These are phyloP conservation scores for Sporothrix schenckii DNA, from an alignment of 2,329 filamentous ascomycete genomes.

Conservation along the genomic window DNA sequence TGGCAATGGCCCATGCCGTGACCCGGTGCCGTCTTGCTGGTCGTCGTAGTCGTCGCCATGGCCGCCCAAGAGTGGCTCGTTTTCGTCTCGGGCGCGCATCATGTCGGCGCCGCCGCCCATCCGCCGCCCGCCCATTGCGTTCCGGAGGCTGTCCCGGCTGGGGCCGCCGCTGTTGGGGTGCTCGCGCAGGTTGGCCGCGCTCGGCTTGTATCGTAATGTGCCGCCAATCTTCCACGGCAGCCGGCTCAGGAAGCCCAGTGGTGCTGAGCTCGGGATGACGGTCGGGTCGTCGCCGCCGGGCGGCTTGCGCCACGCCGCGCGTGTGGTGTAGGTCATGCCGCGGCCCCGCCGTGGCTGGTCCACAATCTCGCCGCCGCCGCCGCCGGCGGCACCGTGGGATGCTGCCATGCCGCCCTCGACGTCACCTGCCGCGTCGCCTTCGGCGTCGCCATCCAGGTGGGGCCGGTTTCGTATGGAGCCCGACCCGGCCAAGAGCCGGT, in stretches of 20 bases:
- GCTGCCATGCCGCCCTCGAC: conserved; percentile 38
- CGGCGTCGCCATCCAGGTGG: conserved; percentile 40
- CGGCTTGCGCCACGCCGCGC: conserved; percentile 43
- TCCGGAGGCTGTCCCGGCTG: conserved; percentile 40
- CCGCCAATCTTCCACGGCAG: conserved; percentile 85
- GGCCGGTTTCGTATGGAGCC: conserved; percentile 51
- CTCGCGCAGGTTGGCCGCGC: conserved; percentile 86
- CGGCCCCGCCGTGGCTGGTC: conserved; percentile 72
- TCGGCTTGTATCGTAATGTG: conserved; percentile 83
- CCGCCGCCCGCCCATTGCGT: conserved; percentile 2
- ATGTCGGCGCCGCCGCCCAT: not conserved
- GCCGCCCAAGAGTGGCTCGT: conserved; percentile 66
- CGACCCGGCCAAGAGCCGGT: conserved; percentile 74
- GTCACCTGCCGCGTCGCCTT: conserved; percentile 37
- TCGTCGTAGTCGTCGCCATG: conserved; percentile 6
- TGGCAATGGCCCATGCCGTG: not conserved
- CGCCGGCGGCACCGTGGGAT: conserved; percentile 37
- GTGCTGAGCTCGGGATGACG: conserved; percentile 84
- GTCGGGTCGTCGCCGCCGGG: conserved; percentile 70
- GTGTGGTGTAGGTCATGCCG: conserved; percentile 87
- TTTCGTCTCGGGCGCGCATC: conserved; percentile 52
- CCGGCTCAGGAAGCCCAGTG: conserved; percentile 80
- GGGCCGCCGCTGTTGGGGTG: conserved; percentile 66
- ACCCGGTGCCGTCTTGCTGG: not conserved
- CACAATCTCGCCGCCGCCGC: conserved; percentile 46